These are phyloP conservation scores for Alternaria metachromatica DNA, from an alignment of 2,329 filamentous ascomycete species.

Conservation along the genomic window DNA sequence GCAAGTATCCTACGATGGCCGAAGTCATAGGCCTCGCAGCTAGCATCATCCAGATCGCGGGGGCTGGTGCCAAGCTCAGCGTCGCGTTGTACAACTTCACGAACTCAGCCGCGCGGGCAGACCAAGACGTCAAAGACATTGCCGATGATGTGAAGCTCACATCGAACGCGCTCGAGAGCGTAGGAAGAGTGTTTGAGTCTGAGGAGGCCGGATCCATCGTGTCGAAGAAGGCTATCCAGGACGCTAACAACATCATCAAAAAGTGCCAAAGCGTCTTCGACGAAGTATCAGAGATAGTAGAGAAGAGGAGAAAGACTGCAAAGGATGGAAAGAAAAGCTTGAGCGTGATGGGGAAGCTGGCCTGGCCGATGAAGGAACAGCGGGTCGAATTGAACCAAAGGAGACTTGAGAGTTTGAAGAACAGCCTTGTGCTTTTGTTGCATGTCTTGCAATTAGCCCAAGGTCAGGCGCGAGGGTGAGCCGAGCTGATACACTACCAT, in stretches of 20 bases:
- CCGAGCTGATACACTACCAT: not conserved
- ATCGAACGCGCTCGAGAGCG: conserved; percentile 30
- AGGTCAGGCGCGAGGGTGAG: conserved; percentile 24
- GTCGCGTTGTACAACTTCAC: conserved; percentile 32
- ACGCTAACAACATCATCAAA: conserved; percentile 31
- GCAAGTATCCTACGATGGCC: conserved; percentile 21
- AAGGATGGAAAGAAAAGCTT: conserved; percentile 26
- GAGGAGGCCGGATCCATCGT: conserved; percentile 21
- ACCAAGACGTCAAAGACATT: conserved; percentile 33
- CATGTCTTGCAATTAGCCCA: conserved; percentile 37
- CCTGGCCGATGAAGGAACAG: conserved; percentile 36
- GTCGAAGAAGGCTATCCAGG: conserved; percentile 30
- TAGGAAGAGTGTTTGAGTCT: conserved; percentile 28
- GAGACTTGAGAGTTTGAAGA: conserved; percentile 37
- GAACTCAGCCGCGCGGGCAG: conserved; percentile 25
- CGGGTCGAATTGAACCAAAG: conserved; percentile 30
- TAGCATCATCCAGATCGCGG: conserved; percentile 36
- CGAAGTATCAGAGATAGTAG: conserved; percentile 31
- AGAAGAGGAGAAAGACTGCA: conserved; percentile 21
- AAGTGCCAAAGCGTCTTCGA: conserved; percentile 34
- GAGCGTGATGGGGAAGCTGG: conserved; percentile 23
- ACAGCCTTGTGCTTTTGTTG: conserved; percentile 33
- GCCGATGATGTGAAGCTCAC: conserved; percentile 36
- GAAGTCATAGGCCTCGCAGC: conserved; percentile 32
- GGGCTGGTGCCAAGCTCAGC: conserved; percentile 30